These are phyloP conservation scores for Penicillium sp. DNA, from an alignment of 2,329 filamentous ascomycete genomes.

Conservation along the genomic window DNA sequence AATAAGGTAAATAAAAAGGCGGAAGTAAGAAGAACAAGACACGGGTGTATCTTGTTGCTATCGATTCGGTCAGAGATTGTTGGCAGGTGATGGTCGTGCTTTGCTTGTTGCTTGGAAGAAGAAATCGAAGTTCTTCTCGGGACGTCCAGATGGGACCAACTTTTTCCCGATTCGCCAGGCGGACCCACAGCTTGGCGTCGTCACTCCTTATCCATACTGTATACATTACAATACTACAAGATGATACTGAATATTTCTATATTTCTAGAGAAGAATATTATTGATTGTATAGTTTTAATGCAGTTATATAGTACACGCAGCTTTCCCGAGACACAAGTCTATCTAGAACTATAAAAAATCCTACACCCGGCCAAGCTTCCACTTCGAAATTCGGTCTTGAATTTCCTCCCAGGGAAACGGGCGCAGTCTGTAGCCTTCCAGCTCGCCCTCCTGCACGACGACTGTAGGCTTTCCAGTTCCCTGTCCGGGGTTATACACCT, in stretches of 20 bases:
- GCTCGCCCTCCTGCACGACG: constrained; percentile 85
- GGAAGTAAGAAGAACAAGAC: not conserved
- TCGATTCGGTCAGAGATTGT: constrained; percentile 6
- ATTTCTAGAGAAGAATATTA: not conserved
- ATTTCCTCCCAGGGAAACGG: constrained; percentile 82
- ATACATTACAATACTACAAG: not conserved
- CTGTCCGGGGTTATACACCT: constrained; percentile 67
- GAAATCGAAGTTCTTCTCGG: not conserved
- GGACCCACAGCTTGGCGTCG: constrained; percentile 15
- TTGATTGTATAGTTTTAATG: not conserved
- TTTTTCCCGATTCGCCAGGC: constrained; percentile 34
- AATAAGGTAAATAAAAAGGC: not conserved
- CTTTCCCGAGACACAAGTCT: not conserved
- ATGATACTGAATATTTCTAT: not conserved
- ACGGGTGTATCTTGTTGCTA: not conserved
- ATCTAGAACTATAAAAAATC: not conserved
- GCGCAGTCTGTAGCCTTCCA: constrained; percentile 64
- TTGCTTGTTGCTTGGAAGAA: not conserved
- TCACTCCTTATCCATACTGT: not conserved
- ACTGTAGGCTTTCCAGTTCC: constrained; percentile 91
- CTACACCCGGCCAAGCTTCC: constrained; percentile 69
- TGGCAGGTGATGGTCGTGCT: constrained; percentile 27
- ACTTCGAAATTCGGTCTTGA: constrained; percentile 76
- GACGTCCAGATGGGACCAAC: constrained; percentile 23
- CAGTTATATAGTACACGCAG: constrained; percentile 7